Evolutionary conservation across 495 filamentous ascomycete genomes (phyloP), one percentile per base, ranked within the genome.

Genomic region (Umbilicaria muhlenbergii): DNA sequence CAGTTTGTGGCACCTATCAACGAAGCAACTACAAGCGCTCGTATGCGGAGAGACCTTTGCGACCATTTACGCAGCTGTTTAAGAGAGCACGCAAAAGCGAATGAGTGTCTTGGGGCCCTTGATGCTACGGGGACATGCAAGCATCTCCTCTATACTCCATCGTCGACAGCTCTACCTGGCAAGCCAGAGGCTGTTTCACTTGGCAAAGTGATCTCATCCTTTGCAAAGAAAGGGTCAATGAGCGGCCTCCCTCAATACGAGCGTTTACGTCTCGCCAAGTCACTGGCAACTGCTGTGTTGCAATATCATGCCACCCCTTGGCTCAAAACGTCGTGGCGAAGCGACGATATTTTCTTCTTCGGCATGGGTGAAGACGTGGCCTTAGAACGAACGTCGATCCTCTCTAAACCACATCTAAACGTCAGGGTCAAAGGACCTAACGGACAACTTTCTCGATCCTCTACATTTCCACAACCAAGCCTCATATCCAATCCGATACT

Each of bases 231-330:
- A 8, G 11, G 18, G 10, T 13, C 31, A 11, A 10, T 12, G 3
- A 14, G 31, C 14, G 36, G 42, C 13, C 17, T 55, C 11, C 17
- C 45, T 16, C 37, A 49, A 3, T 47, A 49, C 12, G 54, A 66
- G 5, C 47, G 58, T 34, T 32, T 63, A 5, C 51, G 49, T 14
- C 51, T 65, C 19, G 62, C 58, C n/a, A 60, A 51, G 36, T 51
- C 52, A 34, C 45, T 60, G 4, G 57, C 63, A 1, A 42, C 53
- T 10, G 60, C 55, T 16, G 49, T 63, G 14, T 49, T 66, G 11
- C 61, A 63, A 43, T 64, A 62, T 36, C 53, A 63, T 38, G 43
- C 43, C 5, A 66, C 63, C 11, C 57, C 58, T 7, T 62, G 60
- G 57, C 51, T 64, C 8, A 46, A 24, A 15, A 17, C 43, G 13